Base-by-base conservation (phyloP, 1,284 basidiomycete genomes). In the Ceratobasidium sp. region DNA sequence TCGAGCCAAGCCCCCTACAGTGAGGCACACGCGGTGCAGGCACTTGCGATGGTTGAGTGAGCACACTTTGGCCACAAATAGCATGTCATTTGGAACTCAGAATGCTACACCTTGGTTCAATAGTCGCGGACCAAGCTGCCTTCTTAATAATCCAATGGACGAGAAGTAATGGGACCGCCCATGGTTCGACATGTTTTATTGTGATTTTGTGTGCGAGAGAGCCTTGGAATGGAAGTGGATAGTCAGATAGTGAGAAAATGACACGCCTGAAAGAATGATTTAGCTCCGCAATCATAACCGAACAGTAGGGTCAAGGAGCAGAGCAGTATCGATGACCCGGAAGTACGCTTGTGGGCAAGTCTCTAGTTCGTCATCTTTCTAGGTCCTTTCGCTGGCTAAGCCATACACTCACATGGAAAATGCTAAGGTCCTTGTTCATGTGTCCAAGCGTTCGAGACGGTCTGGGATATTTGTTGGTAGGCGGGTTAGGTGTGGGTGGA, bases 271-370 rank as follows among this genome's bases (percentile, higher is more conserved):
- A 23, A 26, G 23, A 9, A 6, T 30, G 28, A 5, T 47, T 62
- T 23, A 62, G 59, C 59, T 62, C 28, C 35, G 52, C 52, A 54
- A 41, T 47, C 21, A 32, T 30, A 32, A 62, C 23, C n/a, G n/a
- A n/a, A n/a, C n/a, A 62, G 59, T 47, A 43, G 23, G 41, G n/a
- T n/a, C n/a, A n/a, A n/a, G n/a, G n/a, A n/a, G n/a, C n/a, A n/a
- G n/a, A n/a, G n/a, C n/a, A n/a, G n/a, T n/a, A n/a, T n/a, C n/a
- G n/a, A n/a, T n/a, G n/a, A n/a, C n/a, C n/a, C n/a, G n/a, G n/a
- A n/a, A n/a, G n/a, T n/a, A n/a, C n/a, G n/a, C n/a, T n/a, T n/a
- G n/a, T n/a, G n/a, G n/a, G n/a, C n/a, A n/a, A n/a, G n/a, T n/a
- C n/a, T n/a, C n/a, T n/a, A n/a, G n/a, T n/a, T n/a, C n/a, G n/a